Evolutionary conservation across 2,329 filamentous ascomycete genomes (phyloP), one percentile per base, ranked within the genome.

Genomic region (Podosphaera xanthii): DNA sequence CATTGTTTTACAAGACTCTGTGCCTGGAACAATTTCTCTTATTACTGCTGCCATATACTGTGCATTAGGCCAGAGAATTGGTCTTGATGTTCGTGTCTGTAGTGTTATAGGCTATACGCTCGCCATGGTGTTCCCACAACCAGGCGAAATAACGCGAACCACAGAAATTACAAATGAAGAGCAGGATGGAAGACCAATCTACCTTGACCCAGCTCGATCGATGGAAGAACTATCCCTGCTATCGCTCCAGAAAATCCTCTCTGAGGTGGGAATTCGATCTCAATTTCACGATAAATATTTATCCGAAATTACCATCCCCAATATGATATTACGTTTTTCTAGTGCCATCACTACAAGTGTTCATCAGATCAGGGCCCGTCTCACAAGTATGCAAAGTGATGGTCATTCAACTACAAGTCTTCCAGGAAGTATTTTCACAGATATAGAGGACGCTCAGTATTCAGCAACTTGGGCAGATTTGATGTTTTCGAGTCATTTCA

Each of bases 21-120:
- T 78, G 0, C 88, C 94, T 66, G 82, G 86, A 35, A 91, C 89
- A 1, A 76, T 96, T 7, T 92, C 91, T 1, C 76, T 96, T 57
- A 84, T 96, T 62, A 92, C 88, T 1, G 84, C 84, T 59, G 84
- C 84, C 61, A 94, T 97, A 62, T 98, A 84, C 71, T 92, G 86
- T 67, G 83, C 82, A 60, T 70, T 97, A 14, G 90, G 88, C 0
- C 76, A 79, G 59, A 78, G 85, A 44, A 69, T 96, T 10, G 86
- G 84, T 1, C 71, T 98, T 54, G 77, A 84, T 64, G 87, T 90
- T 0, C 80, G 81, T 40, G 88, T 86, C 59, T 91, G 86, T 64
- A 83, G 84, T 50, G 86, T 91, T 66, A 88, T 91, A 2, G 86
- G 81, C 63, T 89, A 96, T 68, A 87, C 95, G 12, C 84, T 94